Base-by-base conservation (phyloP, 2,329 filamentous ascomycete genomes). In the Penicillium freii region DNA sequence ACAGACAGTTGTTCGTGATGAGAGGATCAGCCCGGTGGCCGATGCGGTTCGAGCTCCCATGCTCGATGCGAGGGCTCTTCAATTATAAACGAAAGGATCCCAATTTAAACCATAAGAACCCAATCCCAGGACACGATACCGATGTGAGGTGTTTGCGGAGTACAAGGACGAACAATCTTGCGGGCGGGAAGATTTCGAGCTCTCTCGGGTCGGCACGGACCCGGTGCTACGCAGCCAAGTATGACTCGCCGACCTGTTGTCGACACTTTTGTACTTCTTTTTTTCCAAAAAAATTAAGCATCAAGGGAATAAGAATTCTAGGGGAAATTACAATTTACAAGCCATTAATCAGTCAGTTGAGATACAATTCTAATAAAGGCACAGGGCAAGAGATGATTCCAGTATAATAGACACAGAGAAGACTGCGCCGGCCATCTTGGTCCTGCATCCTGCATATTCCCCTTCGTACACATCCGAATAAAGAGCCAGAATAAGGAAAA, bases 1-100 rank as follows among this genome's bases (percentile, higher is more conserved):
- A 65, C 75, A 77, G 64, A 77, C 69, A 49, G 69, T 65, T 43
- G 70, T 62, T 66, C 67, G 72, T 56, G 68, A 62, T 46, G 68
- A 70, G 59, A 71, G 63, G 46, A 71, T 63, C 65, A 75, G 71
- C 66, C 71, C 70, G 58, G 71, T 69, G 63, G 73, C 72, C 61
- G 70, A 67, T 23, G 71, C 61, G 48, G 70, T 68, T 63, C 73
- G 74, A 71, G 73, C 69, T 70, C 70, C 69, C 74, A 76, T 76
- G 60, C 65, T 74, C 67, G 59, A 59, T 54, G 49, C 48, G 31
- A 60, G 52, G 48, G 58, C 54, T 59, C n/a, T 44, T 45, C 8
- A 45, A 38, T 17, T 49, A 42, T 51, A 36, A 49, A 43, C 11
- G 17, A 25, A 4, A 31, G 46, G 34, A 25, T 15, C 21, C 25